Evolutionary conservation across 805 yeast genomes (phyloP).

Genomic region (Lachancea meyersii): DNA sequence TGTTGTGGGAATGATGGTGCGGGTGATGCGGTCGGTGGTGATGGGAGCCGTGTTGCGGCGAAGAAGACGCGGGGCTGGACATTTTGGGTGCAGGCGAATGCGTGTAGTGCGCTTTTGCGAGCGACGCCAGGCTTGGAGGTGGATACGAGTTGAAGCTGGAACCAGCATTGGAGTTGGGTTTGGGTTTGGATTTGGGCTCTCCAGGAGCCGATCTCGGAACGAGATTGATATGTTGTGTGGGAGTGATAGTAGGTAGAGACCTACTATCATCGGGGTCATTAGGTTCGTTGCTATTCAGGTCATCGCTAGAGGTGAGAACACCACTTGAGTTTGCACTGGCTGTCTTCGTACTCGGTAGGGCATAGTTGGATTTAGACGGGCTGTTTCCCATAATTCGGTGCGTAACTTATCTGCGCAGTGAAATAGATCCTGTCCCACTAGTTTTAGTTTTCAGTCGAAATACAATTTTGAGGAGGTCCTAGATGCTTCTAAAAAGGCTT

Average conservation of each 20-base stretch:
- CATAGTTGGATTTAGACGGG: conserved; percentile 46
- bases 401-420: neutral
- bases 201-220: conserved; percentile 12
- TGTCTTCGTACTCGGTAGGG: conserved; percentile 35
- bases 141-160: too few relatives aligned
- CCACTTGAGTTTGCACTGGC: conserved; percentile 19
- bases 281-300: conserved; percentile 34
- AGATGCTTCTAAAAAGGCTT: too few relatives aligned
- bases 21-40: too few relatives aligned
- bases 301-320: conserved; percentile 29
- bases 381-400: conserved; percentile 49
- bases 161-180: neutral
- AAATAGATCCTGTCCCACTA: too few relatives aligned
- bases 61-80: conserved; percentile 6
- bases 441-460: too few relatives aligned
- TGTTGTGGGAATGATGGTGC: neutral
- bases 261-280: conserved; percentile 45
- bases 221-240: conserved; percentile 17
- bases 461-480: too few relatives aligned
- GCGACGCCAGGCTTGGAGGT: conserved; percentile 5
- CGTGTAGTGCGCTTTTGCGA: conserved; percentile 5
- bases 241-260: conserved; percentile 32
- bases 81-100: conserved; percentile 3
- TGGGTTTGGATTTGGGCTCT: conserved; percentile 15
- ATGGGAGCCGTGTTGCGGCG: neutral